phyloP scores from a whole-genome alignment of 2,329 filamentous ascomycete genomes.

The Microdochium nivale region DNA sequence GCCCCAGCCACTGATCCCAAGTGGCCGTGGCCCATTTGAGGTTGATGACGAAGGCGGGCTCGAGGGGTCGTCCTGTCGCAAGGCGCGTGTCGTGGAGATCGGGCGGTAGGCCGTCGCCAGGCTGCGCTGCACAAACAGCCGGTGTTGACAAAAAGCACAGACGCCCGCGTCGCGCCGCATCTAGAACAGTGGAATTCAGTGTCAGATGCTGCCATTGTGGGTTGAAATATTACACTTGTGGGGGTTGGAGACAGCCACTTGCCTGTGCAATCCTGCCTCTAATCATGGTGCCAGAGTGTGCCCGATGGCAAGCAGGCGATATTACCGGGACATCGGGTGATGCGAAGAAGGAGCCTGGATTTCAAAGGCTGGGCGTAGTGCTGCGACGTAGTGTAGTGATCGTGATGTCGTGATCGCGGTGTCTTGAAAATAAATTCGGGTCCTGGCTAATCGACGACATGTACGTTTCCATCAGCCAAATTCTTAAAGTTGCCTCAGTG shows the following conservation, averaged over 20 bases:
- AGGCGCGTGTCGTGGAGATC: background rate
- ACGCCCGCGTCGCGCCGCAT: conserved; percentile 18
- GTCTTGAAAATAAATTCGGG: background rate
- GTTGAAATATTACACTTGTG: background rate
- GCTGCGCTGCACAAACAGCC: conserved; percentile 4
- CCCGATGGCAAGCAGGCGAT: background rate
- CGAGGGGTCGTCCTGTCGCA: conserved; percentile 1
- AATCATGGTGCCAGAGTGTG: background rate
- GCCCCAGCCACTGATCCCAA: background rate
- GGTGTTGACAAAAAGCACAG: conserved; percentile 19
- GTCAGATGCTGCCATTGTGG: background rate
- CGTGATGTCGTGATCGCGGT: background rate
- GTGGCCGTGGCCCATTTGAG: background rate
- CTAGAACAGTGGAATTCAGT: background rate
- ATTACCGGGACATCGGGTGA: background rate
- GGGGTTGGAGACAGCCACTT: background rate
- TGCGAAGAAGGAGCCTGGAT: background rate
- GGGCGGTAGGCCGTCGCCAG: background rate
- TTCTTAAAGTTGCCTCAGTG: background rate
- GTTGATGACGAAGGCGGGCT: background rate
- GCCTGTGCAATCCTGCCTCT: background rate
- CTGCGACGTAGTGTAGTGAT: background rate
- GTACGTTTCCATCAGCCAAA: background rate
- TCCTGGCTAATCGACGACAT: background rate
- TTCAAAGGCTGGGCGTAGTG: background rate